Base-by-base conservation (phyloP, 2,329 filamentous ascomycete species). In the Elsinoe batatas region DNA sequence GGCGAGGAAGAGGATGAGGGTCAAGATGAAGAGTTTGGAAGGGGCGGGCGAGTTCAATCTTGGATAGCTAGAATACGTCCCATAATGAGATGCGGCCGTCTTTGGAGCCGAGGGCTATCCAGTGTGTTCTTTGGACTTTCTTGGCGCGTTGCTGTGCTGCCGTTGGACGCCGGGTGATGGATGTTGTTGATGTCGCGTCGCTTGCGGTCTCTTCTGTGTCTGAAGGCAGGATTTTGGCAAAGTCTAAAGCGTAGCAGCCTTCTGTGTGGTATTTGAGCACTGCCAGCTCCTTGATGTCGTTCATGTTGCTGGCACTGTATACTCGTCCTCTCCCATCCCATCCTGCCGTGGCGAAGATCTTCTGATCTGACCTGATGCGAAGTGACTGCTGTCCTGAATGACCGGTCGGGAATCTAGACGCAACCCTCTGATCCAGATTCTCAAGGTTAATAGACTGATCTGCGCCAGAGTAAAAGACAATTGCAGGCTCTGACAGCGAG, bases 41-140 rank as follows among this genome's bases (percentile, higher is more conserved):
- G 78, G 76, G 26, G 78, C 76, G 30, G 74, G 71, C 62, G 79
- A 82, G 64, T 82, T 82, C 65, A 82, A 82, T 65, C 70, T 81
- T 64, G 79, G 78, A 40, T 80, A 57, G 26, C 1, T 49, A 77
- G 57, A 93, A 98, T 57, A 97, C 83, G 72, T 96, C 88, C 93
- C 93, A 98, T 62, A 98, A 73, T 66, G 89, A 95, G 60, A 97
- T 82, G 68, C 94, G 95, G 15, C 91, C 93, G 72, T 97, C 93
- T 69, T 97, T 98, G 56, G 88, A 87, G 1, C 93, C 93, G 1
- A 83, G 88, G 15, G 86, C 93, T 53, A 97, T 69, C 91, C 91
- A 97, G 69, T 97, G 91, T 20, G 85, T 85, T 51, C 74, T 75
- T 64, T 80, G 83, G 10, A 85, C 84, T 62, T 82, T 83, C 44